Evolutionary conservation across 1,139 yeast species (phyloP).

Genomic region (Sugiyamaella paludigena): DNA sequence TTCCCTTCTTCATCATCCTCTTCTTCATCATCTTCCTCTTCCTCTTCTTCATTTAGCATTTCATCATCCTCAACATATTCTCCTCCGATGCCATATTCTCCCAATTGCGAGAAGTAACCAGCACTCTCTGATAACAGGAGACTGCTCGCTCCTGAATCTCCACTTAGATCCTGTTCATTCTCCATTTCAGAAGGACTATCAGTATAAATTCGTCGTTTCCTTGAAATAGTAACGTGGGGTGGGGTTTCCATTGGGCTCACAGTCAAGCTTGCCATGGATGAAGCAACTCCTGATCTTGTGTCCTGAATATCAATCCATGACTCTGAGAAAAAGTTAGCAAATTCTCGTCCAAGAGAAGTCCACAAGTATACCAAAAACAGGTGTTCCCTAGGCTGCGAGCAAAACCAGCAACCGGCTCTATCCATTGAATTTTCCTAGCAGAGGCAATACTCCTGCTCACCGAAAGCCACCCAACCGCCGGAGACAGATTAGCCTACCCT

Average conservation of each 20-base stretch:
- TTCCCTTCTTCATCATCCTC: not conserved
- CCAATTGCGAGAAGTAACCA: constrained; percentile 11
- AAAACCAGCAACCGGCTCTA: not conserved
- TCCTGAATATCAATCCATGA: constrained; percentile 23
- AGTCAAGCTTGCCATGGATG: not conserved
- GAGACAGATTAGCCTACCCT: too few relatives aligned
- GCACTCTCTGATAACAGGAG: constrained; percentile 2
- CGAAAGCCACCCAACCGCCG: too few relatives aligned
- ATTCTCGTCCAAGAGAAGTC: not conserved
- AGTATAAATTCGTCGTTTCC: constrained; percentile 2
- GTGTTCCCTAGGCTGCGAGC: too few relatives aligned
- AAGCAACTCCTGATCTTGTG: not conserved
- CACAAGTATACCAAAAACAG: too few relatives aligned
- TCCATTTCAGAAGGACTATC: not conserved
- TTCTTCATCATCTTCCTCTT: constrained; percentile 11
- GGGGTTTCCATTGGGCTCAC: not conserved
- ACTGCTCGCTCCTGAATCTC: constrained; percentile 4
- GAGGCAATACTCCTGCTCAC: too few relatives aligned
- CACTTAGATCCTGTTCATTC: constrained; percentile 3
- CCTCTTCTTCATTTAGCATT: constrained; percentile 7
- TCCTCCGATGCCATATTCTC: constrained; percentile 12
- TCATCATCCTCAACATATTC: constrained; percentile 1
- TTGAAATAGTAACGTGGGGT: not conserved
- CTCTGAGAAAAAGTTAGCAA: constrained; percentile 14
- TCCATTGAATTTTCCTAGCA: too few relatives aligned